Base-by-base conservation (phyloP, 352 stramenopile genomes). In the Pythium phragmitis region DNA sequence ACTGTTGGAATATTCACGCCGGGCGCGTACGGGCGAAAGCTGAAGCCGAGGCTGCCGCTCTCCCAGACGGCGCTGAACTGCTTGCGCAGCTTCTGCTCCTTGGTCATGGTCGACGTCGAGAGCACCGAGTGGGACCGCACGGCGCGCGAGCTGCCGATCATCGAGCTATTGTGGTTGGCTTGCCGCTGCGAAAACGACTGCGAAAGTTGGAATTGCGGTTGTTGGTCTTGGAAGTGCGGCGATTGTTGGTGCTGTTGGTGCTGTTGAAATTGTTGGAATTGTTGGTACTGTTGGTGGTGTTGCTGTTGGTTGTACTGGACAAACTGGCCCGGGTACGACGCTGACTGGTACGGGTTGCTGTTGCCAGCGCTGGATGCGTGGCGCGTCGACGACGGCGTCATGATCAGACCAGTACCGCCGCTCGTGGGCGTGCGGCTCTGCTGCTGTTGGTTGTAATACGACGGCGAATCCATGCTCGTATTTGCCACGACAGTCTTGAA, bases 51-150 rank as follows among this genome's bases (percentile, higher is more conserved):
- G 12, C 76, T 85, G 8, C 83, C 79, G 57, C 68, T 74, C 56
- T 89, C 81, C 83, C 83, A 92, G 39, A 90, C 75, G 30, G 79
- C 83, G 41, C 74, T 92, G 68, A 80, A 92, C 66, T 92, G 81
- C 60, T 89, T 91, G 30, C 75, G 65, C 23, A 88, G 65, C 39
- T 82, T 67, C 11, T 70, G 67, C 51, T 87, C 68, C 51, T 65
- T 63, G n/a, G 70, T 68, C 7, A 65, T 72, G 30, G 68, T 75
- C 21, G 48, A 68, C 23, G 48, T 76, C 64, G 70, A 73, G 14
- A 62, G 37, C 56, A 68, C 50, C 16, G 67, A 73, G 41, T 65
- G 33, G 19, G 66, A 52, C 41, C 67, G 67, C 16, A 28, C 43
- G n/a, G 30, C 47, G 43, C 61, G 55, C 23, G 36, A 51, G 41